A percentile compares a stretch with the other conserved stretches of the same genome.
phyloP scores from a whole-genome alignment of 2,329 filamentous ascomycete genomes.

The Plectosphaerella sp. region DNA sequence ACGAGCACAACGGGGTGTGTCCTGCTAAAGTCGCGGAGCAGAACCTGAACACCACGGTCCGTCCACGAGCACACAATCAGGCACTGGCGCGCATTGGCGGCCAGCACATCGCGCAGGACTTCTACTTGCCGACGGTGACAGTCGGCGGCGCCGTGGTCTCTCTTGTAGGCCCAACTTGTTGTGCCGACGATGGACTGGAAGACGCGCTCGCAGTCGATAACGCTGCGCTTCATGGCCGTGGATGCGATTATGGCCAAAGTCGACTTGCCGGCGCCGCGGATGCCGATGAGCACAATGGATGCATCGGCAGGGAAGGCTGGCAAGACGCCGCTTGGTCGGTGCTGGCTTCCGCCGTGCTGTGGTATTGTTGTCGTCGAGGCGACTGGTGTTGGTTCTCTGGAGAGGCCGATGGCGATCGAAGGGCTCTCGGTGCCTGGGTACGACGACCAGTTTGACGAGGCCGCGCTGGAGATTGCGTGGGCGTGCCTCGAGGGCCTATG shows the following conservation, averaged over 20 bases:
- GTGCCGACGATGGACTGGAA: conserved; percentile 63
- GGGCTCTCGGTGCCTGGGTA: not conserved
- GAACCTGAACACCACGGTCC: conserved; percentile 55
- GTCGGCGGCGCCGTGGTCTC: conserved; percentile 53
- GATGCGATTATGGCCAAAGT: conserved; percentile 73
- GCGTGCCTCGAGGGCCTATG: conserved; percentile 7
- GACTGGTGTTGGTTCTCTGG: not conserved
- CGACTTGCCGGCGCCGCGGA: conserved; percentile 71
- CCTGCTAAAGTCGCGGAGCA: conserved; percentile 57
- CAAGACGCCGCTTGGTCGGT: conserved; percentile 6
- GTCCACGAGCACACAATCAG: conserved; percentile 72
- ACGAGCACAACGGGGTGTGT: conserved; percentile 69
- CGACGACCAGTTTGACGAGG: conserved; percentile 11
- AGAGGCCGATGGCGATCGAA: not conserved
- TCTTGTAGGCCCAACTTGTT: conserved; percentile 60
- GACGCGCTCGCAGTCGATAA: conserved; percentile 64
- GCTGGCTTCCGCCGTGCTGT: not conserved
- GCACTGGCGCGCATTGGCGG: conserved; percentile 52
- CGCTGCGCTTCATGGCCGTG: conserved; percentile 61
- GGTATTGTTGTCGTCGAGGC: conserved; percentile 5
- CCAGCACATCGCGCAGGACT: conserved; percentile 56
- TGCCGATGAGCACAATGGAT: conserved; percentile 69
- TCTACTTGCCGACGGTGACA: conserved; percentile 61
- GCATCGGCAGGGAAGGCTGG: conserved; percentile 38
- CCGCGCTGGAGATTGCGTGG: conserved; percentile 11